Evolutionary conservation across 2,329 filamentous ascomycete species (phyloP), one percentile per base, ranked within the genome.

Genomic region (Herpotrichia juniperi): DNA sequence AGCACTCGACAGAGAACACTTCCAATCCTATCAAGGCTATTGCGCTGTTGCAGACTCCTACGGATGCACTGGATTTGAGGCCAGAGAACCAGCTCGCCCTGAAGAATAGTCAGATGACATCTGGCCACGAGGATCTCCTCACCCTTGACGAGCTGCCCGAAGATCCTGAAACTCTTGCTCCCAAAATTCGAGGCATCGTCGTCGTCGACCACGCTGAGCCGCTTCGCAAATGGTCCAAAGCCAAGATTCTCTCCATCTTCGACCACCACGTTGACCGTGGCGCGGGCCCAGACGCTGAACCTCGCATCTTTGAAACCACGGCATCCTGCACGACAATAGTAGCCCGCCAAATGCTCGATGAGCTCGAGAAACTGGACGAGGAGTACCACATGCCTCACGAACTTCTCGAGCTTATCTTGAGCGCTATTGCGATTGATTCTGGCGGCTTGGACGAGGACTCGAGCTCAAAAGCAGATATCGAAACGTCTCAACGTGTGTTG

Each of bases 381-480:
- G 77, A 79, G 57, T 80, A 80, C 56, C 77, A 79, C 51, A 66
- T 79, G 68, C 76, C 77, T 4, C 77, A 80, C 51, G 78, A 79
- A 58, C 69, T 80, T 16, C 74, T 80, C n/a, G 77, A 79, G 57
- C 69, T 79, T 3, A 75, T 80, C 45, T 67, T 80, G 40, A 72
- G 72, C 43, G 77, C 78, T 35, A 79, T 80, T 32, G 74, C 78
- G 17, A 78, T 80, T 51, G 78, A 80, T 57, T 77, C 77, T 1
- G 64, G 69, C 19, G 78, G 76, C 17, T 66, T 80, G 42, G 59
- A 58, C 8, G 57, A 54, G 53, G 59, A 67, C 45, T 68, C 66
- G 45, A 74, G 71, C 4, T 78, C 74, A 2, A 64, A 74, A 0
- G 70, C 68, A 28, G 78, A 80, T 54, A 62, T 71, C 35, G 60